Conservation (phyloP, 495 filamentous ascomycete species). For the Penicillium lagena region DNA sequence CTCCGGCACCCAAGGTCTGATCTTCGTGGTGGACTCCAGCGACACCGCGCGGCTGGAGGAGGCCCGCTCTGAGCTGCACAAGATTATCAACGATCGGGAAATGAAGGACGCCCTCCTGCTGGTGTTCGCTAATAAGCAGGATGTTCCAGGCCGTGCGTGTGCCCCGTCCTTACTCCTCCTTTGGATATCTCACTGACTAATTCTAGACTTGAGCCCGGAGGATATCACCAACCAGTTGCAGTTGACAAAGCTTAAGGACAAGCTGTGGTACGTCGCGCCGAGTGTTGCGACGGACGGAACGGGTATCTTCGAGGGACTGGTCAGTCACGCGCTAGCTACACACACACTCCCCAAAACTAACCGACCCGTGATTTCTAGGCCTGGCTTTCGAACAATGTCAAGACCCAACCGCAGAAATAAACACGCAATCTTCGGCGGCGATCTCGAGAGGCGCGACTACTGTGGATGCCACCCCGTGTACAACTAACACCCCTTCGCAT, state of each 20-base stretch:
- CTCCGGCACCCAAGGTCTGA: constrained; percentile 92
- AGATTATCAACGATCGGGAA: constrained; percentile 94
- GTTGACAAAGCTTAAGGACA: constrained; percentile 79
- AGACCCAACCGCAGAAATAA: constrained; percentile 56
- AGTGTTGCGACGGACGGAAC: constrained; percentile 92
- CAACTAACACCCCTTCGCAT: constrained; percentile 27
- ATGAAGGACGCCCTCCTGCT: constrained; percentile 94
- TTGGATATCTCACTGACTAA: constrained; percentile 7
- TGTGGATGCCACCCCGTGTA: constrained; percentile 26
- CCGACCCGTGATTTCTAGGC: constrained; percentile 39
- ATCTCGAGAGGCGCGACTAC: constrained; percentile 14
- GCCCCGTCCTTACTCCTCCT: background rate
- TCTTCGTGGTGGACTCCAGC: constrained; percentile 94
- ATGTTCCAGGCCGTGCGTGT: constrained; percentile 72
- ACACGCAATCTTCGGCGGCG: constrained; percentile 10
- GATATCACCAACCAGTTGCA: constrained; percentile 83
- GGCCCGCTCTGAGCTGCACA: constrained; percentile 80
- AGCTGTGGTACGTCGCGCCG: constrained; percentile 93
- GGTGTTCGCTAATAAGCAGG: constrained; percentile 98
- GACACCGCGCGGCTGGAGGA: constrained; percentile 85
- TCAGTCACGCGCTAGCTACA: constrained; percentile 32
- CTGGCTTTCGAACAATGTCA: constrained; percentile 93
- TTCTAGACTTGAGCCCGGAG: constrained; percentile 72
- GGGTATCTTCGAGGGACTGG: constrained; percentile 88
- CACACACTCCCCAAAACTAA: constrained; percentile 3